Evolutionary conservation across 106 monocot genomes (phyloP).

Genomic region (Xerophyta viscosa): DNA sequence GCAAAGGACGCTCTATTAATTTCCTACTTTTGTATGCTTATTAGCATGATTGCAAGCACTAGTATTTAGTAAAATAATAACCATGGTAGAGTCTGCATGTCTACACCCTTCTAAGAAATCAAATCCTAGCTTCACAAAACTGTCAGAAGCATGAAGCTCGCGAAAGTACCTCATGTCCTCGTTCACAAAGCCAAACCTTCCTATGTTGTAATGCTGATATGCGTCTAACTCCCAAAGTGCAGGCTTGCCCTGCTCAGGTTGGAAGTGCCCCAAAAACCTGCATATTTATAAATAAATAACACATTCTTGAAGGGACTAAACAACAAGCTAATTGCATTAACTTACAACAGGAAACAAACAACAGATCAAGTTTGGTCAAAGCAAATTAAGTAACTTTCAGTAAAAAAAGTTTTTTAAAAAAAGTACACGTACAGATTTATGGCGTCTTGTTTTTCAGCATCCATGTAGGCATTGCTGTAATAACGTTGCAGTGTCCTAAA

Average conservation of each 20-base stretch:
- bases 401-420: not conserved
- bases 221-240: conserved; percentile 79
- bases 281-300: conserved; percentile 1
- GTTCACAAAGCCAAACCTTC: conserved; percentile 30
- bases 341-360: no score
- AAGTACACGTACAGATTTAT: conserved; percentile 76
- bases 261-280: conserved; percentile 93
- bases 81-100: no score
- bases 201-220: conserved; percentile 75
- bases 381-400: no score
- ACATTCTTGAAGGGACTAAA: no score
- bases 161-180: conserved; percentile 54
- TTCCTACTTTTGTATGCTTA: no score
- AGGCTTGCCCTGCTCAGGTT: conserved; percentile 72
- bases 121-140: no score
- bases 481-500: conserved; percentile 82
- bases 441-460: conserved; percentile 90
- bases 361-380: no score
- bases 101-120: no score
- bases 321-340: no score
- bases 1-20: no score
- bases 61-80: no score
- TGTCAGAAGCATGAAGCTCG: not conserved
- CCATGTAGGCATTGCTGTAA: conserved; percentile 84
- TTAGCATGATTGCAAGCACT: no score